Conservation (phyloP, 2,329 filamentous ascomycete genomes). For the Aspergillus ochraceus region DNA sequence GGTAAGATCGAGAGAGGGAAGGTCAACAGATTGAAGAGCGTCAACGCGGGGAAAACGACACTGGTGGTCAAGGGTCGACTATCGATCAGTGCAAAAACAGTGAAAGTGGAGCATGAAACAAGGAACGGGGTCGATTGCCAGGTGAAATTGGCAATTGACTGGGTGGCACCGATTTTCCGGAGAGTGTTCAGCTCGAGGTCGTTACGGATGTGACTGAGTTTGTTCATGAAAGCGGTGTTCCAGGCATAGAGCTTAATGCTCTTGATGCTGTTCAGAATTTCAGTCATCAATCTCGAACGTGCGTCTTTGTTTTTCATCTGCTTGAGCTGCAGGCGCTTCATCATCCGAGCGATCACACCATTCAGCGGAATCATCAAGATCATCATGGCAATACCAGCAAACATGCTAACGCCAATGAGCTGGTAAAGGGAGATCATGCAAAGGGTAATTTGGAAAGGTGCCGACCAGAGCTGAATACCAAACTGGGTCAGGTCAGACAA, state of each 20-base stretch:
- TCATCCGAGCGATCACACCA: conserved; percentile 83
- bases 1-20: conserved; percentile 92
- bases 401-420: conserved; percentile 91
- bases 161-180: conserved; percentile 90
- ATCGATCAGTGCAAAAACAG: conserved; percentile 85
- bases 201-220: conserved; percentile 93
- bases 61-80: conserved; percentile 83
- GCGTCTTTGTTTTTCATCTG: conserved; percentile 99
- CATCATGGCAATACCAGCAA: conserved; percentile 94
- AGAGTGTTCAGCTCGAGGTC: conserved; percentile 94
- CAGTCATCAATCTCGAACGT: conserved; percentile 87
- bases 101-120: conserved; percentile 94
- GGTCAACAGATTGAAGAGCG: conserved; percentile 92
- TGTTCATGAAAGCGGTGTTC: conserved; percentile 96
- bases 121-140: conserved; percentile 98
- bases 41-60: conserved; percentile 90
- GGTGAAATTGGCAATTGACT: conserved; percentile 94
- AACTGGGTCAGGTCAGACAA: conserved; percentile 94
- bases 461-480: conserved; percentile 92
- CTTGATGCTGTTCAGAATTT: conserved; percentile 99
- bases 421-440: conserved; percentile 97
- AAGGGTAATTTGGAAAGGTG: conserved; percentile 91
- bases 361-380: conserved; percentile 96
- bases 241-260: conserved; percentile 98
- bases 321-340: conserved; percentile 90